Evolutionary conservation across 805 yeast species (phyloP), one percentile per base, ranked within the genome.

Genomic region (Starmerella stellata): DNA sequence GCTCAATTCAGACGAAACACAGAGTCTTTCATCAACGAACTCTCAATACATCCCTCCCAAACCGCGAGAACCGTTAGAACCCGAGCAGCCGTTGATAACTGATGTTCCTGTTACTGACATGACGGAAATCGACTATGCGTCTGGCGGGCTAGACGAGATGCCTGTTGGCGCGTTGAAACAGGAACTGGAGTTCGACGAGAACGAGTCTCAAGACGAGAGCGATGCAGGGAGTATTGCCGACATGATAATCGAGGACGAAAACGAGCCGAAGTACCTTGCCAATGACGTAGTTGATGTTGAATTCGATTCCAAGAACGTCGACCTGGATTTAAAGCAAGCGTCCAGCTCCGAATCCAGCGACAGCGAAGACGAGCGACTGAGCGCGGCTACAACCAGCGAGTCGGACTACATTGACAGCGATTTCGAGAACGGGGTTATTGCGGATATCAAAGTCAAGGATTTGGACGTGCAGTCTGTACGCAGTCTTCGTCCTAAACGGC

Each of bases 221-320:
- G 47, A 45, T 25, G 39, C 36, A 4, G 50, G 47, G 17, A 41
- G 47, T 23, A 35, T 47, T 14, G 42, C 37, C 7, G 49, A 47
- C 18, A 47, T 47, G 44, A 35, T 47, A 17, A 43, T 33, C 16
- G 40, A 36, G 35, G 41, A 41, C 36, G 34, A 38, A 4, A n/a
- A 35, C 24, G 37, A 14, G 9, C n/a, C n/a, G n/a, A n/a, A n/a
- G n/a, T n/a, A n/a, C n/a, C n/a, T n/a, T n/a, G 20, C 4, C 7
- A 15, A n/a, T 15, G 37, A 42, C 17, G 21, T 24, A 30, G 46
- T 38, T 27, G 33, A 23, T 17, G 24, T 34, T 4, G 34, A 21
- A 13, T n/a, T 14, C n/a, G 37, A 35, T 14, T 7, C 30, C 15
- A 16, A 33, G n/a, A 18, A 15, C 23, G 23, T 13, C 15, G 34